Evolutionary conservation across 1,284 basidiomycete genomes (phyloP), one percentile per base, ranked within the genome.

Genomic region (Ganoderma resinaceum): DNA sequence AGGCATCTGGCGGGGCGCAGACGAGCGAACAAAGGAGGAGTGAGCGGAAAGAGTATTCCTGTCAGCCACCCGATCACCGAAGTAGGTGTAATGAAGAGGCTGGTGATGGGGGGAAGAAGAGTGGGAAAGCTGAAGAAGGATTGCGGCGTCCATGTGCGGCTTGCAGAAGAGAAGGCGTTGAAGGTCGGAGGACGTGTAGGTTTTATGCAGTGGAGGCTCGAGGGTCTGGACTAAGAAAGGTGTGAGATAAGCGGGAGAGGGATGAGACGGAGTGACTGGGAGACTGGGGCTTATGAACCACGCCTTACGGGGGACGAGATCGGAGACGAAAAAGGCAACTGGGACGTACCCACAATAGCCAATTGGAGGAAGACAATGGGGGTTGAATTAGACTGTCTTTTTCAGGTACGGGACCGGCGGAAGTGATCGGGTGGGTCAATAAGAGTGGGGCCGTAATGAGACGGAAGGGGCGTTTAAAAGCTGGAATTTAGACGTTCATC

Each of bases 11-110:
- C 73, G 76, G 42, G 72, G 68, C 1, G 74, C 73, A 40, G 76
- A 75, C 16, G 76, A 74, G 66, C 75, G 75, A 57, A 75, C 63
- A 63, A 72, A 75, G n/a, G 76, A 76, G 29, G 75, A 73, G 52
- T 70, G 72, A 38, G 71, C 63, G 49, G 75, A 68, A 60, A 72
- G 66, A 63, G 68, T 63, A 65, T 70, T 73, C 62, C 59, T 70
- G 70, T 73, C 68, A 67, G 65, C 67, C 58, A 68, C 55, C n/a
- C 66, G 69, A 70, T 69, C 68, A 42, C 43, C 35, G 35, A 72
- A 67, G 61, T 70, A 70, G 61, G 62, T 61, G 71, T 70, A 70
- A 57, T 72, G 68, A 40, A 68, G 70, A 53, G 68, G 53, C 60
- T 68, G 66, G 65, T 61, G 69, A 65, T 40, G 73, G 49, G 63